Evolutionary conservation across 2,329 filamentous ascomycete species (phyloP), one percentile per base, ranked within the genome.

Genomic region (Ramularia endophylla): DNA sequence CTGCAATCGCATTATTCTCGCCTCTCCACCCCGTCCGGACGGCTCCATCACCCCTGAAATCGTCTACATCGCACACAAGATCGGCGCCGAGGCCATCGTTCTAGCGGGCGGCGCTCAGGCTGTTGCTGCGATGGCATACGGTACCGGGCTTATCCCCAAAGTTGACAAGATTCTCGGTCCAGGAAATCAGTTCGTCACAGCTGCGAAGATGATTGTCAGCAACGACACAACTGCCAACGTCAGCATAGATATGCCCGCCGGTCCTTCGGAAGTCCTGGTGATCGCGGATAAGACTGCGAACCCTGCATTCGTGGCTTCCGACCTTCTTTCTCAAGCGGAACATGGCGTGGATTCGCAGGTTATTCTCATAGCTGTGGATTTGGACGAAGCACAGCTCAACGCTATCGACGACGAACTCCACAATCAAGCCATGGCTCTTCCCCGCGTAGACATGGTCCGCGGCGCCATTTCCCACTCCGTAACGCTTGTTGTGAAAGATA

Each of bases 111-210:
- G 92, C 48, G 92, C 90, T 0, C 92, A 98, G 69, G 92, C 92
- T 31, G 82, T 98, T 27, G 92, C 90, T 15, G 92, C 92, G 35
- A 85, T 98, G 83, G 92, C 92, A 2, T 98, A 98, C 67, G 92
- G 92, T 35, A 98, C 92, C 0, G 85, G 95, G 66, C 90, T 82
- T 55, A 80, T 98, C 37, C 86, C 74, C 65, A 98, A 98, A 71
- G 92, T 98, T 6, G 92, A 98, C 74, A 98, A 98, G 78, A 95
- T 98, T 55, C 79, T 97, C 9, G 92, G 92, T 0, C 92, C 92
- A 2, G 92, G 92, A 27, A 98, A 98, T 68, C 92, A 97, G 65
- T 98, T 97, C 61, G 92, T 98, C 29, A 98, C 92, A 0, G 92
- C 92, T 1, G 92, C 87, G 38, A 98, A 98, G 77, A 98, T 98